A percentile compares a stretch with the other conserved stretches of the same genome.
Evolutionary conservation across 805 yeast genomes (phyloP).

Genomic region (Yarrowia porcina): DNA sequence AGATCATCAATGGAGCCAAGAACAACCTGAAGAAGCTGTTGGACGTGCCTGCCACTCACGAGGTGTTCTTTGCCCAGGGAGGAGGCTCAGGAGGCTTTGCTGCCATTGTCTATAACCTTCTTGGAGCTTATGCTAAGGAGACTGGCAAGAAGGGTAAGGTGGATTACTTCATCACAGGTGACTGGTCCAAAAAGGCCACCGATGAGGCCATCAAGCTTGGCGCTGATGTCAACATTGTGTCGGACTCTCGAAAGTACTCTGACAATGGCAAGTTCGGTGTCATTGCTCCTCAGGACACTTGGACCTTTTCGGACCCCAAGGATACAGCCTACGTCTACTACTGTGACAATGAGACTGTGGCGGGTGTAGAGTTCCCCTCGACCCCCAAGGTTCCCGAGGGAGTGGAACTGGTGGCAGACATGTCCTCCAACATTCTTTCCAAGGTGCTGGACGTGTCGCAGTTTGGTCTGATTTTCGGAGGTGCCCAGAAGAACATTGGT

Average conservation of each 20-base stretch:
- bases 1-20: slow-evolving; percentile 75
- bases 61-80: slow-evolving; percentile 92
- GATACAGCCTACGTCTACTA: slow-evolving; percentile 81
- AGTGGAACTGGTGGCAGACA: slow-evolving; percentile 85
- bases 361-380: slow-evolving; percentile 82
- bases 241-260: slow-evolving; percentile 50
- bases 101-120: slow-evolving; percentile 74
- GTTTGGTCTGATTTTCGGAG: slow-evolving; percentile 90
- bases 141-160: slow-evolving; percentile 75
- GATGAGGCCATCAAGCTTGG: slow-evolving; percentile 89
- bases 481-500: slow-evolving; percentile 98
- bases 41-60: slow-evolving; percentile 85
- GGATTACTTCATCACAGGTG: slow-evolving; percentile 86
- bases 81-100: slow-evolving; percentile 98
- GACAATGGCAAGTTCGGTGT: slow-evolving; percentile 56
- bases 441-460: slow-evolving; percentile 74
- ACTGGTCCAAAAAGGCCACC: slow-evolving; percentile 85
- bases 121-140: slow-evolving; percentile 68
- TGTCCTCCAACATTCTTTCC: slow-evolving; percentile 90
- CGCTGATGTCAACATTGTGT: slow-evolving; percentile 61
- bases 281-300: slow-evolving; percentile 63
- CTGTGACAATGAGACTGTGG: slow-evolving; percentile 97
- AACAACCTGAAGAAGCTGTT: slow-evolving; percentile 60
- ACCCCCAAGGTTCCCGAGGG: slow-evolving; percentile 56
- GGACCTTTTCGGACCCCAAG: slow-evolving; percentile 56